Evolutionary conservation across 441 rosid genomes (phyloP), one percentile per base, ranked within the genome.

Genomic region (Pelargonium australe): DNA sequence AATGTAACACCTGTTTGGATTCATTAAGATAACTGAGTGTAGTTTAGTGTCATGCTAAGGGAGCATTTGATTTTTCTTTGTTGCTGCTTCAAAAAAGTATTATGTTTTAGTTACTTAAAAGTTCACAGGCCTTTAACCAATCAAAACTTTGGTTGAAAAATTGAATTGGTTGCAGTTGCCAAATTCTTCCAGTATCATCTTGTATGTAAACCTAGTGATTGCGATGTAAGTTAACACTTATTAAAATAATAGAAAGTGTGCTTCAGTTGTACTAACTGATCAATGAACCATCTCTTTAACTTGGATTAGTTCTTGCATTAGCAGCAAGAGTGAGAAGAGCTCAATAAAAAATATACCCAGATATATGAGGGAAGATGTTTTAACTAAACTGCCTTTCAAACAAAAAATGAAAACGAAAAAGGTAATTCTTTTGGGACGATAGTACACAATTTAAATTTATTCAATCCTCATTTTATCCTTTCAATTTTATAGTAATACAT

Each of bases 111-210:
- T 47, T 47, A 47, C 53, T 62, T 62, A 25, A 13, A 62, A 60
- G 64, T 10, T 61, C 16, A 9, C 12, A 19, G 9, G 31, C 43
- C 1, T 62, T 62, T 25, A 28, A 62, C 10, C 7, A 1, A 23
- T 62, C 49, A 28, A 28, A 23, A 60, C n/a, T 10, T 58, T 8
- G 10, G 63, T 10, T 7, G 13, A 6, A 60, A 0, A 23, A 23
- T 23, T 23, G 37, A 20, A 60, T 20, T 60, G 25, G 40, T 25
- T 23, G 25, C 14, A 61, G 64, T 7, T 61, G 4, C 64, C 64
- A 61, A 25, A 19, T 37, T 10, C 16, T 61, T 63, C 65, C 65
- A 31, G 8, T 63, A 60, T 12, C 16, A 63, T 25, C 64, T 61
- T 63, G 65, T 31, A 34, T 1, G 13, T 25, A 28, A 12, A 31